Evolutionary conservation across 2,329 filamentous ascomycete genomes (phyloP), one percentile per base, ranked within the genome.

Genomic region (Metarhizium sp.): DNA sequence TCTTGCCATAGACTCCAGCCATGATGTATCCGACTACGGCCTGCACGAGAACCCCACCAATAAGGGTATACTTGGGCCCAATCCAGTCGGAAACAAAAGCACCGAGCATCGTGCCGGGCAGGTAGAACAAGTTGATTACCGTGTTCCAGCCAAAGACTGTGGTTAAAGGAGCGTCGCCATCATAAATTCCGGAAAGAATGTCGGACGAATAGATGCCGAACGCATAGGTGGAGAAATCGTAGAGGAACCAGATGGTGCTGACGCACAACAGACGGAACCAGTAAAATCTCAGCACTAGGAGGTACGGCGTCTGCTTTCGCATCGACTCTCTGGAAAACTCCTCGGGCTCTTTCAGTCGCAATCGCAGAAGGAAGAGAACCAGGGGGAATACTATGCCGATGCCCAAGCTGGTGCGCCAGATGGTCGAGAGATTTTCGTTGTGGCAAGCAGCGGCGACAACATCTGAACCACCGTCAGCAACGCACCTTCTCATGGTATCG

Each of bases 121-220:
- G 79, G 70, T 95, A 95, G 70, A 96, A 96, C 59, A 90, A 74
- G 69, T 94, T 95, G 74, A 95, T 84, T 46, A 96, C 79, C 0
- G 87, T 90, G 66, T 90, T 91, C 90, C 90, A 96, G 45, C 90
- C 92, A 58, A 96, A 92, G 11, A 84, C 74, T 59, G 87, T 87
- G 65, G 89, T 92, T 2, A 96, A 74, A 0, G 86, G 79, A 0
- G 82, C 76, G 4, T 67, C 63, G 0, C 75, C 65, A 10, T 82
- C 80, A 46, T 86, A 83, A 32, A 90, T 79, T 57, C 82, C 84
- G 43, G 74, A 69, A 0, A 95, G 73, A 63, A 95, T 92, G 1
- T 84, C 80, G 1, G 86, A 85, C 0, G 87, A 88, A 73, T 94
- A 96, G 64, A 96, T 90, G 53, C 87, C 80, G 67, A 96, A 96